phyloP scores from a whole-genome alignment of 352 stramenopile genomes.

The Globisporangium megalacanthum region DNA sequence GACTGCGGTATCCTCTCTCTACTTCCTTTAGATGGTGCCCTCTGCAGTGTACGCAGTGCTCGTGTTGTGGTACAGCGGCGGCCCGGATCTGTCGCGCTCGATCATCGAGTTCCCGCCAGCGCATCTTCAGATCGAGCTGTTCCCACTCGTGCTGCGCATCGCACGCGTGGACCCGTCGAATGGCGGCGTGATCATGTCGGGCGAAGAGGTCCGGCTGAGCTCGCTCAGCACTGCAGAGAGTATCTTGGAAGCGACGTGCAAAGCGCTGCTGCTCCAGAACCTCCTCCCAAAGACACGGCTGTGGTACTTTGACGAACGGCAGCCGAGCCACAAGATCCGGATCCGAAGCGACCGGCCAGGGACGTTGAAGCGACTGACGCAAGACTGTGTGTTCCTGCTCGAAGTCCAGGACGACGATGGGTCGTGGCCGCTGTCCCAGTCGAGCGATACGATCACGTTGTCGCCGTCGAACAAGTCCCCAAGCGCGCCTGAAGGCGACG shows the following conservation, averaged over 20 bases:
- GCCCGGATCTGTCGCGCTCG: constrained; percentile 53
- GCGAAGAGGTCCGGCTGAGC: constrained; percentile 74
- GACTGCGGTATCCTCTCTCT: background rate
- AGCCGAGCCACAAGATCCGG: constrained; percentile 63
- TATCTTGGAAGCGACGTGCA: constrained; percentile 67
- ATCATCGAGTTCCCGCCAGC: constrained; percentile 38
- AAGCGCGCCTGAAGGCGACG: constrained; percentile 8
- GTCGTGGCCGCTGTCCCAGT: constrained; percentile 79
- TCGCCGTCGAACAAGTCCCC: constrained; percentile 21
- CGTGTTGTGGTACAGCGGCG: constrained; percentile 76
- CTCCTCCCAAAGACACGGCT: constrained; percentile 63
- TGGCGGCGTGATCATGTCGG: constrained; percentile 68
- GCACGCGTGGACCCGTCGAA: constrained; percentile 62
- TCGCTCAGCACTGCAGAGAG: constrained; percentile 49
- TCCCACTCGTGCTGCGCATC: constrained; percentile 73
- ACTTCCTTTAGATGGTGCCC: constrained; percentile 52
- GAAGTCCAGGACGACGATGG: constrained; percentile 83
- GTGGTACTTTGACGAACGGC: constrained; percentile 79
- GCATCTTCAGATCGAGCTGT: constrained; percentile 64
- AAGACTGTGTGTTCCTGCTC: constrained; percentile 75
- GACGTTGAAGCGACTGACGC: constrained; percentile 52
- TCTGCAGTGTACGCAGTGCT: constrained; percentile 58
- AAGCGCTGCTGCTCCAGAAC: constrained; percentile 68
- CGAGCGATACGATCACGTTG: constrained; percentile 30
- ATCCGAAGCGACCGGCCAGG: constrained; percentile 37